A percentile compares a stretch with the other conserved stretches of the same genome.
Evolutionary conservation across 164 flowering plant genomes (phyloP).

Genomic region (Vitis rupestris): DNA sequence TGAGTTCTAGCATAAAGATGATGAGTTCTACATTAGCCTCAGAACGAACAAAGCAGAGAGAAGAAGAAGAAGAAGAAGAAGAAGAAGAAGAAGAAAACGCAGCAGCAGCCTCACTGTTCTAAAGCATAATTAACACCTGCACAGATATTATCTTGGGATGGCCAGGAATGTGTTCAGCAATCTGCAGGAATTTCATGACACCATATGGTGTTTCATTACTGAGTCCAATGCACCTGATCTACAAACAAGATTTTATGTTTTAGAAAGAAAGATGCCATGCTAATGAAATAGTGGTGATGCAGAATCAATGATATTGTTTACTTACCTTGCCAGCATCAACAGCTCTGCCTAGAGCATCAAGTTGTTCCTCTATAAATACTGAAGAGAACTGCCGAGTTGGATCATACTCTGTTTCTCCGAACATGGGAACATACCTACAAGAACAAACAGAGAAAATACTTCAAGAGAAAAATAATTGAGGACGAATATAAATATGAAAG

Average conservation of each 20-base stretch:
- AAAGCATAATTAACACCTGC: slow-evolving; percentile 50
- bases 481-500: no score
- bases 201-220: slow-evolving; percentile 95
- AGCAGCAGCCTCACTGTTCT: slow-evolving; percentile 4
- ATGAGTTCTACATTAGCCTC: slow-evolving; percentile 4
- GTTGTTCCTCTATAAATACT: slow-evolving; percentile 67
- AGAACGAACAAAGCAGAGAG: not conserved
- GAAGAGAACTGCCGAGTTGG: slow-evolving; percentile 44
- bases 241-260: slow-evolving; percentile 10
- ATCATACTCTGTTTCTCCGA: slow-evolving; percentile 89
- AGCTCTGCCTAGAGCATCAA: slow-evolving; percentile 60
- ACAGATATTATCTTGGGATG: slow-evolving; percentile 67
- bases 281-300: not conserved
- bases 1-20: slow-evolving; percentile 49
- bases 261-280: not conserved
- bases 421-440: slow-evolving; percentile 86
- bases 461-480: slow-evolving; percentile 1
- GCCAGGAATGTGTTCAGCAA: slow-evolving; percentile 31
- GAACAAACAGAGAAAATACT: slow-evolving; percentile 16
- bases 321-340: slow-evolving; percentile 76
- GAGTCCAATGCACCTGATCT: slow-evolving; percentile 83
- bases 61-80: not conserved
- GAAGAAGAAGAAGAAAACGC: not conserved
- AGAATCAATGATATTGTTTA: not conserved
- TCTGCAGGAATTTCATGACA: slow-evolving; percentile 78